Percentiles rank a stretch among this genome's conserved stretches.
phyloP scores from a whole-genome alignment of 345 rosid species.

The Leavenworthia alabamica region DNA sequence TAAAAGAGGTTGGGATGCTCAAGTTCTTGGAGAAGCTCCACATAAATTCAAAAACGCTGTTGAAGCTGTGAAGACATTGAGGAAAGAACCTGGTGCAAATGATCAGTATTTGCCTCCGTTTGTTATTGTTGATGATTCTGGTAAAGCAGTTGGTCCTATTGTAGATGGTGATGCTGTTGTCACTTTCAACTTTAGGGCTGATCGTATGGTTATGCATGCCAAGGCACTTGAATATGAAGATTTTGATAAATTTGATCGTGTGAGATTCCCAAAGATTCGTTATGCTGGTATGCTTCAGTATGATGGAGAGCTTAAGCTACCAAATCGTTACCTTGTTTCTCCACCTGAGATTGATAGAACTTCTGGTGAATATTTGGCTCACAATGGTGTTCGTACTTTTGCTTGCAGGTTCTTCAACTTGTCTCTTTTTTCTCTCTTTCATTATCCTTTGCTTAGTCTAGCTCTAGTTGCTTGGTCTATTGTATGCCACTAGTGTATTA shows the following conservation, averaged over 20 bases:
- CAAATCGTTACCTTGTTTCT: slow-evolving; percentile 77
- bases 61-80: slow-evolving; percentile 81
- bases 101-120: slow-evolving; percentile 93
- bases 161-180: slow-evolving; percentile 97
- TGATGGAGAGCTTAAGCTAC: slow-evolving; percentile 93
- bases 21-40: slow-evolving; percentile 97
- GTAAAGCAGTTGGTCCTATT: slow-evolving; percentile 80
- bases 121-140: slow-evolving; percentile 72
- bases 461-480: not conserved
- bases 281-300: slow-evolving; percentile 98
- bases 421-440: not conserved
- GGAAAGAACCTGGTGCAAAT: slow-evolving; percentile 55
- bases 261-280: slow-evolving; percentile 67
- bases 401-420: slow-evolving; percentile 71
- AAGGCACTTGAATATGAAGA: slow-evolving; percentile 85
- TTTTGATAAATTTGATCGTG: slow-evolving; percentile 89
- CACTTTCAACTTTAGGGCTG: slow-evolving; percentile 91
- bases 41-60: slow-evolving; percentile 69
- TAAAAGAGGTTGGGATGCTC: slow-evolving; percentile 99
- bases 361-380: slow-evolving; percentile 86
- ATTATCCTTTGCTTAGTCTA: not conserved
- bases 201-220: slow-evolving; percentile 91
- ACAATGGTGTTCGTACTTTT: slow-evolving; percentile 77
- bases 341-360: slow-evolving; percentile 97
- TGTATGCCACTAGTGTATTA: not conserved